These are phyloP conservation scores for Stylonectria norvegica DNA, from an alignment of 2,329 filamentous ascomycete species.

Conservation along the genomic window DNA sequence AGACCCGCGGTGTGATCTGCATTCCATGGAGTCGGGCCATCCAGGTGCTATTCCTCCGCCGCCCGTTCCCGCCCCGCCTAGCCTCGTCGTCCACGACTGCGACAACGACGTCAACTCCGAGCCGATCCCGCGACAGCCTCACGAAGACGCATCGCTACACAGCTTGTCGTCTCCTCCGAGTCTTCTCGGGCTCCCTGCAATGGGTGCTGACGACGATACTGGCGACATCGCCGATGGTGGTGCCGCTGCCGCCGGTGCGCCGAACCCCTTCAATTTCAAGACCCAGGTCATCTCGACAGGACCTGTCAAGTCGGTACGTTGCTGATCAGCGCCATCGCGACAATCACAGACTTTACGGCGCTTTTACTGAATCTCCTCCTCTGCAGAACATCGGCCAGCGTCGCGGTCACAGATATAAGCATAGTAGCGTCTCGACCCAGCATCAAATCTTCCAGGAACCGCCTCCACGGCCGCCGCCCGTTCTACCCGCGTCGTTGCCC, in stretches of 20 bases:
- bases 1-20: conserved; percentile 4
- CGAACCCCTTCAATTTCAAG: conserved; percentile 91
- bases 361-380: not conserved
- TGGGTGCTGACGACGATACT: conserved; percentile 15
- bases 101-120: conserved; percentile 14
- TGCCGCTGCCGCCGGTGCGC: conserved; percentile 22
- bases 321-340: too few relatives aligned
- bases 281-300: conserved; percentile 72
- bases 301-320: conserved; percentile 71
- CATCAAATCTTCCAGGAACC: conserved; percentile 97
- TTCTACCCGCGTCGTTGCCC: conserved; percentile 86
- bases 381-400: conserved; percentile 80
- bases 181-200: conserved; percentile 18
- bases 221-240: conserved; percentile 7
- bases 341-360: not conserved
- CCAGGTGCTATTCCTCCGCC: conserved; percentile 19
- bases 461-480: conserved; percentile 76
- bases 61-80: conserved; percentile 23
- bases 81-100: conserved; percentile 19
- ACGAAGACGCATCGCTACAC: conserved; percentile 15
- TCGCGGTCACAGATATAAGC: conserved; percentile 95
- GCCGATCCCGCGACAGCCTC: conserved; percentile 11
- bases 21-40: conserved; percentile 13
- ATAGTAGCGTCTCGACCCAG: conserved; percentile 81
- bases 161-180: conserved; percentile 12